A percentile compares a stretch with the other conserved stretches of the same genome.
phyloP scores from a whole-genome alignment of 2,329 filamentous ascomycete genomes.

The Cladosporium sp. region DNA sequence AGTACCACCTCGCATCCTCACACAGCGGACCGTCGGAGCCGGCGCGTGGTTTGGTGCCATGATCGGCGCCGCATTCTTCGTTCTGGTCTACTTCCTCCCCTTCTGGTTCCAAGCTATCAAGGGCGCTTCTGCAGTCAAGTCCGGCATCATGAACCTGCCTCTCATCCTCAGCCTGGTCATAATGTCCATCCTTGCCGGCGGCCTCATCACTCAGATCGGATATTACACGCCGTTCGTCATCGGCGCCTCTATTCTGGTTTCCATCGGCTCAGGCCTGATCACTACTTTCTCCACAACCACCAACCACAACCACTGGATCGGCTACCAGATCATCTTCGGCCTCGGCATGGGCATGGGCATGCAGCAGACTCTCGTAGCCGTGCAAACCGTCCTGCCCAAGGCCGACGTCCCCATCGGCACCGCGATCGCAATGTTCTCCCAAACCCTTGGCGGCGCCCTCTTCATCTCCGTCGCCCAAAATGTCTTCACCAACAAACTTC shows the following conservation, averaged over 20 bases:
- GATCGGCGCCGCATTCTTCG: constrained; percentile 42
- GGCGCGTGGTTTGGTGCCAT: constrained; percentile 38
- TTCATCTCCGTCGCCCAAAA: constrained; percentile 49
- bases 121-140: constrained; percentile 41
- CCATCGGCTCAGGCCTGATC: constrained; percentile 45
- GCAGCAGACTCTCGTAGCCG: constrained; percentile 45
- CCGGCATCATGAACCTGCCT: constrained; percentile 47
- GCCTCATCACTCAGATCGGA: constrained; percentile 37
- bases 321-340: constrained; percentile 34
- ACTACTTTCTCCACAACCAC: constrained; percentile 40
- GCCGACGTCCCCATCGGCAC: constrained; percentile 45
- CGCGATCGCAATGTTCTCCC: constrained; percentile 45
- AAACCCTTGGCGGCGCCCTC: constrained; percentile 46
- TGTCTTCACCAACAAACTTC: constrained; percentile 47
- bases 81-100: constrained; percentile 42
- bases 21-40: constrained; percentile 42
- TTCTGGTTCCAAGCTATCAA: constrained; percentile 48
- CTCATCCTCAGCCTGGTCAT: constrained; percentile 44
- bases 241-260: constrained; percentile 35
- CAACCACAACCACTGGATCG: constrained; percentile 35
- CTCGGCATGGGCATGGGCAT: constrained; percentile 46
- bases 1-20: constrained; percentile 43
- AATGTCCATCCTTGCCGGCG: constrained; percentile 39
- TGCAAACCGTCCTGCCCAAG: constrained; percentile 41
- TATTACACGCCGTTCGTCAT: constrained; percentile 50